Base-by-base conservation (phyloP, 768 basidiomycete species). In the Tricholoma terreum region DNA sequence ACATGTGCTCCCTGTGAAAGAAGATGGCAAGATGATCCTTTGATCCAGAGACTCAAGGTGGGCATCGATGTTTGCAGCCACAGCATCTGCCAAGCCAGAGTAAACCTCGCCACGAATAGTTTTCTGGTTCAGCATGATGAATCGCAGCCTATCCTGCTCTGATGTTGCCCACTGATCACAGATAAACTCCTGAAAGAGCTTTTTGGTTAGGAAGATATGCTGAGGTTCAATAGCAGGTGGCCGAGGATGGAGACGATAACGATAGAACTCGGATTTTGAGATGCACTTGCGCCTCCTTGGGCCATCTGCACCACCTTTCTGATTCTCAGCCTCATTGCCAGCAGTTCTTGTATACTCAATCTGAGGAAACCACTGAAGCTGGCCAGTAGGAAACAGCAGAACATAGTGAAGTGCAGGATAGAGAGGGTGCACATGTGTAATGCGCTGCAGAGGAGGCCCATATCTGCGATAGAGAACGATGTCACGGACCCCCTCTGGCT, bases 321-420 rank as follows among this genome's bases (percentile, higher is more conserved):
- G 38, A 14, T 19, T 7, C 38, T 40, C 38, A 40, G 14, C 38
- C 2, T 40, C 7, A 8, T 40, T 19, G 19, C 7, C 38, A 40
- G 38, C 38, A 3, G 38, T 7, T 19, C 3, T 4, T 14, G 38
- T 40, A 4, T 14, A 36, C 0, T 43, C 57, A 3, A 75, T 61
- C 0, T 67, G 30, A 4, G 58, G 11, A 57, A 72, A 67, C 77
- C 74, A 82, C 2, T 78, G 78, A 40, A 61, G 42, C 12, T 74
- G 61, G 2, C 77, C 77, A 36, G 50, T 15, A 3, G 78, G 75
- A 67, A 80, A 80, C 1, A 82, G 65, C 0, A 83, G 59, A 0
- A 75, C 71, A 73, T 79, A 81, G 12, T 79, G 73, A 0, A 81
- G 65, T 0, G 77, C 60, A 0, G 59, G 30, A 58, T 81, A 82